These are phyloP conservation scores for Mycena galericulata DNA, from an alignment of 768 basidiomycete genomes.

Conservation along the genomic window DNA sequence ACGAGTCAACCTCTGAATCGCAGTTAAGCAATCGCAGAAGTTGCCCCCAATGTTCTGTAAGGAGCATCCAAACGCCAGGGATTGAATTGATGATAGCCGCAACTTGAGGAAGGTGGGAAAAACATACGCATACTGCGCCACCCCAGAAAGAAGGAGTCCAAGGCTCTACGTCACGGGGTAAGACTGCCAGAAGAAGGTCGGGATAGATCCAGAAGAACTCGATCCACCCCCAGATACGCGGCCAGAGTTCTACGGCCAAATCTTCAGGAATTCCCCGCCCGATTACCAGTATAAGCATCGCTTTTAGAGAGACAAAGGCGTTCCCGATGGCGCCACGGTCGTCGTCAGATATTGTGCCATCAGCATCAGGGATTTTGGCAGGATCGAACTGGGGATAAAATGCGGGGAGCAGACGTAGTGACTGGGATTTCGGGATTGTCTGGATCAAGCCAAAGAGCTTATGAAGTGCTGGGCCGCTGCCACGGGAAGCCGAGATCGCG, in stretches of 20 bases:
- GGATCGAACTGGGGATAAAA: slow-evolving; percentile 2
- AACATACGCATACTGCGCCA: not conserved
- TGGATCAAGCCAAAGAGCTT: not conserved
- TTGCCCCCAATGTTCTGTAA: not conserved
- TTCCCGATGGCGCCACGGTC: not conserved
- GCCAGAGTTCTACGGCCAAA: not conserved
- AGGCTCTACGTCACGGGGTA: no score
- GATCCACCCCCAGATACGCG: not conserved
- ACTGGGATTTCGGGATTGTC: not conserved
- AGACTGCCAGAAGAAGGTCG: not conserved
- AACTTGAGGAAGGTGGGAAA: not conserved
- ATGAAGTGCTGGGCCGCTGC: not conserved
- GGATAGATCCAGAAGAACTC: slow-evolving; percentile 1
- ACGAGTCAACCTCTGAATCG: not conserved
- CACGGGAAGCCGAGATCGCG: not conserved
- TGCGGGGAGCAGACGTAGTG: not conserved
- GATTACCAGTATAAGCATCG: not conserved
- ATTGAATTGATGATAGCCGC: not conserved
- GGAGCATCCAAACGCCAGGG: not conserved
- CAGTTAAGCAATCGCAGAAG: not conserved
- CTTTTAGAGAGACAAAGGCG: not conserved
- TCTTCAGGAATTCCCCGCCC: not conserved
- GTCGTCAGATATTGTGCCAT: not conserved
- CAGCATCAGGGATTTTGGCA: not conserved
- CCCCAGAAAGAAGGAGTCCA: not conserved